Evolutionary conservation across 2,329 filamentous ascomycete species (phyloP), one percentile per base, ranked within the genome.

Genomic region (Apiospora hydei): DNA sequence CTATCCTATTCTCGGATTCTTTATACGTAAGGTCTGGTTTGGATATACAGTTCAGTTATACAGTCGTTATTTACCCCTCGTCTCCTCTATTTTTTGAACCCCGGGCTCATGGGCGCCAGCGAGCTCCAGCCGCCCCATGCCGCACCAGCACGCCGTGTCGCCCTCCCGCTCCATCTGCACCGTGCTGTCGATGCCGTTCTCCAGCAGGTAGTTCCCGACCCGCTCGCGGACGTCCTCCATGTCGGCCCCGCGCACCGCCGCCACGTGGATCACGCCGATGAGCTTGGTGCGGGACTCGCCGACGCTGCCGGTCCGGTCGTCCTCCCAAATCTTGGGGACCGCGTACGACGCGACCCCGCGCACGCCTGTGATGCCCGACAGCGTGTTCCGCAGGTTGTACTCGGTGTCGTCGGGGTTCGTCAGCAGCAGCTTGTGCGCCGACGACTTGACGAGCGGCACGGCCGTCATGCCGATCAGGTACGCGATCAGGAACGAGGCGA

Each of bases 401-500:
- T 99, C 96, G 14, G 92, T 89, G 74, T 94, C 91, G 57, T 93
- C 93, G 0, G 96, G 94, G 2, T 98, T 88, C 24, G 94, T 94
- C 3, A 99, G 88, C 30, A 99, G 86, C 4, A 99, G 85, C 26
- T 93, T 92, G 77, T 92, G 93, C 0, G 95, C 96, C 1, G 94
- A 95, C 21, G 93, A 94, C 74, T 90, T 91, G 30, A 99, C 95
- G 0, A 99, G 88, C 0, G 96, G 96, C 43, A 96, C 90, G 0
- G 96, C 94, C 11, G 95, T 97, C n/a, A 93, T 88, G 81, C 98
- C 95, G 76, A 99, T 99, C 67, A 99, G 87, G 38, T 96, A 88
- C 0, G 96, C 96, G 76, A 99, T 99, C 73, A 98, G 88, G 81
- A 95, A 97, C 0, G 96, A 98, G 0, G 96, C 96, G 26, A 98